Evolutionary conservation across 2,329 filamentous ascomycete genomes (phyloP).

Genomic region (Orbilia brochopaga): DNA sequence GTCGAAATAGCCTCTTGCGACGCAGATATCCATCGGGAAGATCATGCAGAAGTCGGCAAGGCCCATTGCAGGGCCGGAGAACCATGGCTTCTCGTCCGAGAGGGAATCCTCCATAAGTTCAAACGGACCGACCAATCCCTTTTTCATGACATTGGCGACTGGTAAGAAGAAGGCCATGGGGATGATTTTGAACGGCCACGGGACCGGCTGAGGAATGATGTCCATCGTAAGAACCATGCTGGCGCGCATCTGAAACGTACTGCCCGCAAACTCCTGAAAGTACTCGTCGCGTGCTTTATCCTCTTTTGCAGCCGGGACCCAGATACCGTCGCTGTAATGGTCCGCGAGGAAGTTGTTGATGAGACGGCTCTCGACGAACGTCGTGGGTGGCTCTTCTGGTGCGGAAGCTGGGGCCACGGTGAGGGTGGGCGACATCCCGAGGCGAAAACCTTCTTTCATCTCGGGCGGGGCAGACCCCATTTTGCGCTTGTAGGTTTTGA

Average conservation of each 20-base stretch:
- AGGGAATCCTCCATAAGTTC: constrained; percentile 38
- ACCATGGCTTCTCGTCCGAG: constrained; percentile 39
- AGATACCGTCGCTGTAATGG: constrained; percentile 29
- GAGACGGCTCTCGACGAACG: constrained; percentile 38
- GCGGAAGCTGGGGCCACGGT: constrained; percentile 31
- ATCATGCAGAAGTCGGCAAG: constrained; percentile 42
- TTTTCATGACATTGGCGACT: constrained; percentile 18
- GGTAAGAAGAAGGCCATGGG: constrained; percentile 33
- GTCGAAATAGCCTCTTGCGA: constrained; percentile 37
- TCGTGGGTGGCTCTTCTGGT: constrained; percentile 38
- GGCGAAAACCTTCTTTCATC: constrained; percentile 44
- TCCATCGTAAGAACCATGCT: constrained; percentile 30
- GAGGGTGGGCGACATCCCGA: constrained; percentile 37
- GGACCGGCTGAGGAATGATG: constrained; percentile 34
- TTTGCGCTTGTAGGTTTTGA: constrained; percentile 28
- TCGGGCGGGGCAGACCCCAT: constrained; percentile 23
- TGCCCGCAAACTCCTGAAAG: constrained; percentile 38
- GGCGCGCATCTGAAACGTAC: constrained; percentile 19
- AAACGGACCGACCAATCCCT: constrained; percentile 16
- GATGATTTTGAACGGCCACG: constrained; percentile 39
- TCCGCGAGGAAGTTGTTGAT: constrained; percentile 39
- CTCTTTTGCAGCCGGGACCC: constrained; percentile 14
- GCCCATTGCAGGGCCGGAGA: constrained; percentile 33
- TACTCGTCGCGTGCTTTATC: constrained; percentile 29
- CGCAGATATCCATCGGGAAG: constrained; percentile 35